Evolutionary conservation across 164 flowering plant species (phyloP).

Genomic region (Protea cynaroides): DNA sequence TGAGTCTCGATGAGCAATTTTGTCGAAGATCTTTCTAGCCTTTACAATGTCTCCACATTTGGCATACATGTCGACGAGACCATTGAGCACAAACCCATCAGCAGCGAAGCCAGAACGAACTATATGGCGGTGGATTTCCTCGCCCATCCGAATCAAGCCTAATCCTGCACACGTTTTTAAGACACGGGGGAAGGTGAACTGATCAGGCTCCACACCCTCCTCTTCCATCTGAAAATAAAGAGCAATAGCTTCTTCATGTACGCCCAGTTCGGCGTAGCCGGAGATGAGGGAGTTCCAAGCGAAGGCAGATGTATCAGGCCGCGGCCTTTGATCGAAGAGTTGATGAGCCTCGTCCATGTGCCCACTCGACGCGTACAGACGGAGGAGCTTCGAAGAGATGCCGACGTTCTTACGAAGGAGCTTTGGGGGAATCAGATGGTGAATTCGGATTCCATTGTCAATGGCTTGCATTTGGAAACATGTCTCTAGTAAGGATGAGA

Average conservation of each 20-base stretch:
- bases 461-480: slow-evolving; percentile 52
- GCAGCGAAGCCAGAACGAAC: slow-evolving; percentile 51
- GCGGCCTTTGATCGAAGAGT: slow-evolving; percentile 73
- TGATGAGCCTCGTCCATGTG: slow-evolving; percentile 54
- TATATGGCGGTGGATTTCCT: slow-evolving; percentile 61
- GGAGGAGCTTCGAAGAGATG: slow-evolving; percentile 58
- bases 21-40: slow-evolving; percentile 64
- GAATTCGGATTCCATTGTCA: slow-evolving; percentile 47
- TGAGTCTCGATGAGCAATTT: slow-evolving; percentile 38
- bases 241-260: slow-evolving; percentile 74
- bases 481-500: slow-evolving; percentile 66
- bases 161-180: slow-evolving; percentile 80
- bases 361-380: slow-evolving; percentile 60
- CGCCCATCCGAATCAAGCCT: slow-evolving; percentile 54
- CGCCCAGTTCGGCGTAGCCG: slow-evolving; percentile 61
- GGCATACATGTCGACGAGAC: slow-evolving; percentile 84
- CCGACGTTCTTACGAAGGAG: slow-evolving; percentile 46
- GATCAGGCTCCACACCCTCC: slow-evolving; percentile 73
- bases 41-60: slow-evolving; percentile 84
- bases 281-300: slow-evolving; percentile 82
- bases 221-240: slow-evolving; percentile 82
- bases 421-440: slow-evolving; percentile 48
- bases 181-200: slow-evolving; percentile 73
- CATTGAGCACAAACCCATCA: slow-evolving; percentile 61
- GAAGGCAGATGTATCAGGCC: slow-evolving; percentile 40